Evolutionary conservation across 2,329 filamentous ascomycete genomes (phyloP).

Genomic region (Aulographum hederae): DNA sequence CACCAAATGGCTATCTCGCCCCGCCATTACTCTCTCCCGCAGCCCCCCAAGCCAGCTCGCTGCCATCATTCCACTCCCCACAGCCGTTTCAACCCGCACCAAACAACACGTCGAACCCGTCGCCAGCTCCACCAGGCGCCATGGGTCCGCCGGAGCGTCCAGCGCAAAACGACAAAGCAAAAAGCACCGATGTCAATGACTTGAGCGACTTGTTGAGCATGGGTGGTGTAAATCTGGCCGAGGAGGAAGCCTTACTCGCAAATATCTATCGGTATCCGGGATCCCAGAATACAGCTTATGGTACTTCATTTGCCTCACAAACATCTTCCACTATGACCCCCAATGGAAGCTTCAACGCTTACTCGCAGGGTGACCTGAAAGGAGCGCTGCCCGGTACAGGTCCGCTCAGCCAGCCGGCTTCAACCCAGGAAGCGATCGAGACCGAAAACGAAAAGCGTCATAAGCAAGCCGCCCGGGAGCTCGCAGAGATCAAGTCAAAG

Average conservation of each 20-base stretch:
- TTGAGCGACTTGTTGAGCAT: conserved; percentile 68
- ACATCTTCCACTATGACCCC: conserved; percentile 17
- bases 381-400: conserved; percentile 16
- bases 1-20: too few relatives aligned
- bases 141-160: conserved; percentile 49
- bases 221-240: conserved; percentile 75
- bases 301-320: conserved; percentile 15
- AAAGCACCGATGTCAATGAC: conserved; percentile 46
- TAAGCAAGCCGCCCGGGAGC: conserved; percentile 42
- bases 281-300: too few relatives aligned
- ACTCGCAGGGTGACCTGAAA: conserved; percentile 19
- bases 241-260: conserved; percentile 35
- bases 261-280: background rate
- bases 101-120: too few relatives aligned
- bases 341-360: conserved; percentile 27
- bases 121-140: conserved; percentile 20
- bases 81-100: too few relatives aligned
- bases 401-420: conserved; percentile 32
- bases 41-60: too few relatives aligned
- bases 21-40: too few relatives aligned
- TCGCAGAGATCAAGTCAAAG: conserved; percentile 42
- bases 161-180: conserved; percentile 27
- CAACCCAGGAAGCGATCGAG: conserved; percentile 47
- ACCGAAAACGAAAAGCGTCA: conserved; percentile 48
- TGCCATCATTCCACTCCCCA: too few relatives aligned